Conservation (phyloP, 176 grass and related monocot genomes). For the Thalia dealbata region DNA sequence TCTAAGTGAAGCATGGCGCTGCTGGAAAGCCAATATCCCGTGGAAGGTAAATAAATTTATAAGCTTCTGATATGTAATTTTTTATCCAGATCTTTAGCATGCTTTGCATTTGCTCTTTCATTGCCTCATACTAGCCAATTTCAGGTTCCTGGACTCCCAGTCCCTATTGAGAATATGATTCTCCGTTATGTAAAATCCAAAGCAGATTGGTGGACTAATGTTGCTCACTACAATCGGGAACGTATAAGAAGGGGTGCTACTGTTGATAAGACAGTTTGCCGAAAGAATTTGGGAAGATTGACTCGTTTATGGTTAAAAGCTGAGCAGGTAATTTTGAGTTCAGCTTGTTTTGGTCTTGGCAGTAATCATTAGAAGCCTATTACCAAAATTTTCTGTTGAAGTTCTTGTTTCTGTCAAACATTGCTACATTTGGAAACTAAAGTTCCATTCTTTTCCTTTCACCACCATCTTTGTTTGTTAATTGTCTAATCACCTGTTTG, state of each 20-base stretch:
- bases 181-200: slow-evolving; percentile 98
- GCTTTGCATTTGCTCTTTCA: background rate
- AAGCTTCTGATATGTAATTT: background rate
- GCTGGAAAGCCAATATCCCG: slow-evolving; percentile 99
- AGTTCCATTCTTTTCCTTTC: background rate
- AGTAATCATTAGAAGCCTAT: background rate
- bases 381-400: background rate
- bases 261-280: slow-evolving; percentile 93
- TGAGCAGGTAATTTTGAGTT: slow-evolving; percentile 40
- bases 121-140: background rate
- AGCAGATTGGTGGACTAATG: slow-evolving; percentile 99
- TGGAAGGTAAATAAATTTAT: slow-evolving; percentile 51
- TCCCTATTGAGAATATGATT: slow-evolving; percentile 97
- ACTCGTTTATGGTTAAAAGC: slow-evolving; percentile 96
- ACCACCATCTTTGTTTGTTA: background rate
- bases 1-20: slow-evolving; percentile 96
- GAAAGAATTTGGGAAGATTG: slow-evolving; percentile 92
- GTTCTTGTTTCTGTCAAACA: background rate
- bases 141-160: slow-evolving; percentile 76
- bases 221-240: slow-evolving; percentile 96
- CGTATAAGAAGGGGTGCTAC: slow-evolving; percentile 96
- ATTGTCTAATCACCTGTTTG: background rate
- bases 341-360: background rate
- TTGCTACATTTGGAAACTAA: background rate
- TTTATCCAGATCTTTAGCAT: background rate